Conservation (phyloP, 2,329 filamentous ascomycete species). For the Fusarium euwallaceae region DNA sequence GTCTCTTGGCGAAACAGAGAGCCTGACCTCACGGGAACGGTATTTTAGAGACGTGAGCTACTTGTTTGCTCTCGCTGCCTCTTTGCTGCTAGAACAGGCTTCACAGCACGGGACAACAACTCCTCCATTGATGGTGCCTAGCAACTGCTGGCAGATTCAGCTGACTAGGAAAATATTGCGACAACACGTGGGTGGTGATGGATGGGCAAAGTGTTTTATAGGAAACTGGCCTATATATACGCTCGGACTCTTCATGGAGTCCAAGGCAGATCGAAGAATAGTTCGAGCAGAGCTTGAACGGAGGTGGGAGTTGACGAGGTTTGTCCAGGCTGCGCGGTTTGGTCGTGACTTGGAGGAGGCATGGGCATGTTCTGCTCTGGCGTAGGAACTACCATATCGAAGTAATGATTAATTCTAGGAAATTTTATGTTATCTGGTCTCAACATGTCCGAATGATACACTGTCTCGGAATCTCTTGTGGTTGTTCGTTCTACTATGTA, state of each 20-base stretch:
- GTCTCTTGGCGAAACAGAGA: background rate
- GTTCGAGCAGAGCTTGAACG: constrained; percentile 32
- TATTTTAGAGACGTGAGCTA: constrained; percentile 35
- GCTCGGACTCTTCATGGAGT: constrained; percentile 32
- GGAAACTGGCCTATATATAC: constrained; percentile 45
- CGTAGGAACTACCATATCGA: background rate
- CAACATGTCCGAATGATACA: background rate
- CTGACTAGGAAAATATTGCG: constrained; percentile 25
- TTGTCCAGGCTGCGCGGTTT: constrained; percentile 33
- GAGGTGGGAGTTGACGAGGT: constrained; percentile 34
- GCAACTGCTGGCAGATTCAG: constrained; percentile 35
- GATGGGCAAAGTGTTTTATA: constrained; percentile 45
- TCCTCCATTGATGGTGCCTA: background rate
- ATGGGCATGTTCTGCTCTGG: constrained; percentile 6
- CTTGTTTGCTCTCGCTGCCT: constrained; percentile 35
- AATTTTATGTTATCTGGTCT: background rate
- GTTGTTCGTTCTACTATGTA: background rate
- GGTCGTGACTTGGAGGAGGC: constrained; percentile 34
- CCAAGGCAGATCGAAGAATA: constrained; percentile 19
- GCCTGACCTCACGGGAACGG: background rate
- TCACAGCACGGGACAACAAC: background rate
- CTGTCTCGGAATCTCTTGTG: background rate
- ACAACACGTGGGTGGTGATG: constrained; percentile 16
- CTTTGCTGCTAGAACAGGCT: constrained; percentile 36
- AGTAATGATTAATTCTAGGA: background rate